Evolutionary conservation across 176 grass and related monocot genomes (phyloP).

Genomic region (Echinochloa phyllopogon): DNA sequence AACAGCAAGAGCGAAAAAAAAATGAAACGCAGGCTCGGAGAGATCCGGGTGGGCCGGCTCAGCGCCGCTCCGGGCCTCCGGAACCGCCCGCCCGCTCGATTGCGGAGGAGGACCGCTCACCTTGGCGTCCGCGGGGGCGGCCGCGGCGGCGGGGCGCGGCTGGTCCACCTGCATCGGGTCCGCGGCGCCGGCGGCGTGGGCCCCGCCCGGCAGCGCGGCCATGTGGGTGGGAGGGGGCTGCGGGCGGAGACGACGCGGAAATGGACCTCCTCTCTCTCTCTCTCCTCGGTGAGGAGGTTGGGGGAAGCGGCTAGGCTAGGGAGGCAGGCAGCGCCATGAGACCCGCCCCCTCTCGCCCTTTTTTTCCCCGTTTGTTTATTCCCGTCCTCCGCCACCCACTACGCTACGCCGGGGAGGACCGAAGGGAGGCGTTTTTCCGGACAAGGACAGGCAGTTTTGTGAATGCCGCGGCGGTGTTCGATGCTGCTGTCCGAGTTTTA

Average conservation of each 20-base stretch:
- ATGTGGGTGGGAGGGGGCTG: conserved; percentile 25
- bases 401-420: not conserved
- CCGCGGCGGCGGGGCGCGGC: conserved; percentile 31
- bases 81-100: not conserved
- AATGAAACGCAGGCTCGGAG: not conserved
- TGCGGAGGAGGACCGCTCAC: conserved; percentile 21
- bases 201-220: conserved; percentile 50
- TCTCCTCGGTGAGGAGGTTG: conserved; percentile 38
- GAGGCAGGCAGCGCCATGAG: conserved; percentile 24
- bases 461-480: not conserved
- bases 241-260: not conserved
- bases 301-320: conserved; percentile 16
- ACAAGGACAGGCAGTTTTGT: not conserved
- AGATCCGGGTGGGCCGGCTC: conserved; percentile 11
- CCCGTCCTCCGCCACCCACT: conserved; percentile 38
- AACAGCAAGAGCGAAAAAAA: not conserved
- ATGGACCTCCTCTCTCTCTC: conserved; percentile 26
- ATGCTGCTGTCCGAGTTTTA: not conserved
- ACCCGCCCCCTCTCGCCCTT: not conserved
- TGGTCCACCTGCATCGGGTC: conserved; percentile 65
- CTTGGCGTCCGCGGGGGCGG: conserved; percentile 47
- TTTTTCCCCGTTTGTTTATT: conserved; percentile 10
- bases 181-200: conserved; percentile 39
- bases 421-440: not conserved
- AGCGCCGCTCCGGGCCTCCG: not conserved